Base-by-base conservation (phyloP, 331 rosid species). In the Spiraea crenata region DNA sequence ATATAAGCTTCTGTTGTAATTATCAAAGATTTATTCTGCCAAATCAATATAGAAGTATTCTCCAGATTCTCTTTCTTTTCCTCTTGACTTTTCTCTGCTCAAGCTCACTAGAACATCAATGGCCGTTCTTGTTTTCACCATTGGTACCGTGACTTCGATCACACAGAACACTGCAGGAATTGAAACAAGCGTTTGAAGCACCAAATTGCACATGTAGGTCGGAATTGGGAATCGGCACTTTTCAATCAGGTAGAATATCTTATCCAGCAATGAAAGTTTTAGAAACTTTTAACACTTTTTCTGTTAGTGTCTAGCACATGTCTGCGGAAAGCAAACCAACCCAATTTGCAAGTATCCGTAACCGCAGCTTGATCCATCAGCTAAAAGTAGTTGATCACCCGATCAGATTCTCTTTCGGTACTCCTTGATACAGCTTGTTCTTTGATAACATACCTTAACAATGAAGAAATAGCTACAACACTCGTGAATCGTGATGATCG, bases 301-400 rank as follows among this genome's bases (percentile, higher is more conserved):
- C 62, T 65, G 2, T 25, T 25, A 25, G 31, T 25, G 78, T 63
- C 54, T 37, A 35, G 49, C 20, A 41, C 42, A 25, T 48, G 76
- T 64, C 64, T 69, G 19, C 66, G 47, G 65, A 77, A 77, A 79
- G 83, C 76, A 73, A 68, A 77, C 67, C 72, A 61, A 52, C 55
- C 57, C 82, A 78, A 75, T 74, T 79, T 83, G 83, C 80, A 54
- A n/a, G 69, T 67, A 65, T 52, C 77, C 74, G 67, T 57, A 71
- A 63, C 85, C 87, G 74, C 76, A 56, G 71, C 77, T 73, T 67
- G 71, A 78, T 55, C 84, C 60, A 80, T 85, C 85, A 61, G 49
- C 60, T 47, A 46, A 82, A 82, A 76, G 85, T 56, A 40, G 15
- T 15, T 39, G 31, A 16, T 7, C n/a, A 14, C 14, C 13, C 46